Conservation (phyloP, 495 filamentous ascomycete genomes). For the Arthonia radiata region DNA sequence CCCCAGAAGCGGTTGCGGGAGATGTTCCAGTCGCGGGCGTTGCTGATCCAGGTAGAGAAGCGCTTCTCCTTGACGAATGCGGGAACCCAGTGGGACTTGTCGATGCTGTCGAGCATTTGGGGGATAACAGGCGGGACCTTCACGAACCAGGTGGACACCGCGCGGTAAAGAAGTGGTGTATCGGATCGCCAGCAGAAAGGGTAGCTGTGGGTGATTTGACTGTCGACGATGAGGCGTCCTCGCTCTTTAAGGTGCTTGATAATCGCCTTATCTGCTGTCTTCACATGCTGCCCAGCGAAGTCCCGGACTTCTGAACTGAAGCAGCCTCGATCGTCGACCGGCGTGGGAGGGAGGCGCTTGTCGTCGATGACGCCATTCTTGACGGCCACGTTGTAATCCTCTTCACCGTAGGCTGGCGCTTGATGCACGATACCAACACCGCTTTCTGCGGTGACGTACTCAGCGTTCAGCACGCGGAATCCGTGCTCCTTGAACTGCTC, state of each 20-base stretch:
- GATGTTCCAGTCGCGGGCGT: conserved; percentile 94
- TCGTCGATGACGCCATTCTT: conserved; percentile 55
- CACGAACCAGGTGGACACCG: conserved; percentile 91
- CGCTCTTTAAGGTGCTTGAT: conserved; percentile 70
- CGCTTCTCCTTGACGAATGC: conserved; percentile 76
- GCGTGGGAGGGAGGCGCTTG: conserved; percentile 61
- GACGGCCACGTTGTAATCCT: conserved; percentile 75
- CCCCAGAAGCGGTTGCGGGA: conserved; percentile 95
- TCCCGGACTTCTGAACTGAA: conserved; percentile 65
- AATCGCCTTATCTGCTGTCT: conserved; percentile 82
- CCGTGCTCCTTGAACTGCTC: conserved; percentile 76
- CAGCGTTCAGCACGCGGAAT: conserved; percentile 66
- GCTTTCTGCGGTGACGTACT: conserved; percentile 76
- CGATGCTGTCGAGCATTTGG: conserved; percentile 70
- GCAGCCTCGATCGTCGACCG: conserved; percentile 57
- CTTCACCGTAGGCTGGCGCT: conserved; percentile 84
- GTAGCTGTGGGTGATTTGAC: conserved; percentile 81
- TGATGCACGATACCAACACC: conserved; percentile 95
- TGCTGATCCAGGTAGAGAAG: conserved; percentile 67
- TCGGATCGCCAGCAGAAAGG: conserved; percentile 93
- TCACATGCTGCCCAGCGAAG: conserved; percentile 77
- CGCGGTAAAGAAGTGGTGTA: conserved; percentile 81
- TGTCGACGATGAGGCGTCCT: conserved; percentile 64
- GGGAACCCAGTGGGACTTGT: conserved; percentile 85
- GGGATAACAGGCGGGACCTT: conserved; percentile 68